Conservation (phyloP, 495 filamentous ascomycete genomes). For the Tuber aestivum region DNA sequence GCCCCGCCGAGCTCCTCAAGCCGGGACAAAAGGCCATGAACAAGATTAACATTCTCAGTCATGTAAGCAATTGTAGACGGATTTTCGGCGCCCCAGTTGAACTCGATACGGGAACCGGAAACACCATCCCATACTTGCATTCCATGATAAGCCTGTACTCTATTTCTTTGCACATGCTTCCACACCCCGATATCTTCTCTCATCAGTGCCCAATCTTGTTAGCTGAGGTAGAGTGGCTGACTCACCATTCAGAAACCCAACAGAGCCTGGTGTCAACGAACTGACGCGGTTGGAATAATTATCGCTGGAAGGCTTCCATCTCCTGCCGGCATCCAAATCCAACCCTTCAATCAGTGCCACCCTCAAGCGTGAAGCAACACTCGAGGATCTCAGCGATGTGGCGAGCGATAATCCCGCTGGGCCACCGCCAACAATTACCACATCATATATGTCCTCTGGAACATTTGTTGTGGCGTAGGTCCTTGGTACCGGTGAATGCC, state of each 20-base stretch:
- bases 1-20: slow-evolving; percentile 63
- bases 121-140: slow-evolving; percentile 98
- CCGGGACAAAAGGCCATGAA: slow-evolving; percentile 63
- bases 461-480: slow-evolving; percentile 23
- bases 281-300: slow-evolving; percentile 89
- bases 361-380: slow-evolving; percentile 66
- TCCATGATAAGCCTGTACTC: slow-evolving; percentile 81
- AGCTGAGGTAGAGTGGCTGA: slow-evolving; percentile 14
- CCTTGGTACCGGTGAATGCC: not conserved
- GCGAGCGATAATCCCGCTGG: slow-evolving; percentile 86
- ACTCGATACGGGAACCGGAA: slow-evolving; percentile 76
- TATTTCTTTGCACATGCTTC: slow-evolving; percentile 60
- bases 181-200: slow-evolving; percentile 67
- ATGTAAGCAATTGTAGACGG: slow-evolving; percentile 77
- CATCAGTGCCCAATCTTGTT: not conserved
- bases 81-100: slow-evolving; percentile 62
- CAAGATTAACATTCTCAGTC: slow-evolving; percentile 89
- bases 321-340: slow-evolving; percentile 61
- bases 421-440: slow-evolving; percentile 94
- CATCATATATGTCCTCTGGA: slow-evolving; percentile 63
- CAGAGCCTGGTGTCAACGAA: slow-evolving; percentile 82
- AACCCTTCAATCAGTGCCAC: slow-evolving; percentile 87
- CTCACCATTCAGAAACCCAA: slow-evolving; percentile 54
- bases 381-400: slow-evolving; percentile 69
- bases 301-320: slow-evolving; percentile 59